Evolutionary conservation across 2,329 filamentous ascomycete genomes (phyloP).

Genomic region (Podosphaera xanthii): DNA sequence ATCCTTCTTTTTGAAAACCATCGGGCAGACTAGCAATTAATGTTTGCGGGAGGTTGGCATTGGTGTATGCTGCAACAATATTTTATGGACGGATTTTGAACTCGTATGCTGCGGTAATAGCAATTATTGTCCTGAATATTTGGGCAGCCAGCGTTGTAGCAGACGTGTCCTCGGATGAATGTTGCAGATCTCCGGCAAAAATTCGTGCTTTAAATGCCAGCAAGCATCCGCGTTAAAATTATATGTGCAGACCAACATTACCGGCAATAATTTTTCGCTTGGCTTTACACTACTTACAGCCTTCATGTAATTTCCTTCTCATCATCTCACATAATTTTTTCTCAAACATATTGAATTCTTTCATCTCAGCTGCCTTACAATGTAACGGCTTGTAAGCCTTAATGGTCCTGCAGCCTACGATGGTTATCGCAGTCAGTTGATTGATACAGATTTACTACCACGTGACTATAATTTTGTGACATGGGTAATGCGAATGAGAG

Average conservation of each 20-base stretch:
- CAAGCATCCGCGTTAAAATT: conserved; percentile 12
- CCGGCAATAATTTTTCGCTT: conserved; percentile 2
- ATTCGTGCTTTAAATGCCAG: conserved; percentile 8
- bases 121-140: conserved; percentile 1
- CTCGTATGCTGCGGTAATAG: neutral
- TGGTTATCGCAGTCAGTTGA: too few species aligned
- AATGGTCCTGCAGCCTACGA: too few species aligned
- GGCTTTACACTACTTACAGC: neutral
- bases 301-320: neutral
- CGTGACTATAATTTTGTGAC: too few species aligned
- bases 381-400: too few species aligned
- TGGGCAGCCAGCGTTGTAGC: neutral
- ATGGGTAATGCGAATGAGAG: too few species aligned
- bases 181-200: conserved; percentile 9
- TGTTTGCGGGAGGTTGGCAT: neutral
- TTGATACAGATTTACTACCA: too few species aligned
- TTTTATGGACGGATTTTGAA: neutral
- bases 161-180: conserved; percentile 1
- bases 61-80: neutral
- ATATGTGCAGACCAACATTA: conserved; percentile 7
- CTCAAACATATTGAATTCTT: neutral
- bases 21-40: neutral
- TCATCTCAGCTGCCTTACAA: too few species aligned
- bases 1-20: neutral
- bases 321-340: neutral